These are phyloP conservation scores for Penicillium subrubescens DNA, from an alignment of 495 filamentous ascomycete genomes.

Conservation along the genomic window DNA sequence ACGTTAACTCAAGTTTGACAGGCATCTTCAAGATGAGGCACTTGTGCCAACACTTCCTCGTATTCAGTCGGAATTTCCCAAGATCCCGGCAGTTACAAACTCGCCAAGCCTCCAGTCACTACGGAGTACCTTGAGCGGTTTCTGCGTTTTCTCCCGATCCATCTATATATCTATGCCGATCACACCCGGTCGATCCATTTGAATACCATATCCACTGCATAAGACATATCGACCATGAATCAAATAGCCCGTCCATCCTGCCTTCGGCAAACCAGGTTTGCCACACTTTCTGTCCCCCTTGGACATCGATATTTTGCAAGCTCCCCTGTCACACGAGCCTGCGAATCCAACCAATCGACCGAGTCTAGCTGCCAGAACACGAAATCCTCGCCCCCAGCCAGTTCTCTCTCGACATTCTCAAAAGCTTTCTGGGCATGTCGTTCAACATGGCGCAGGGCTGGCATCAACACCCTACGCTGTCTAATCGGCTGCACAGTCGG, in stretches of 20 bases:
- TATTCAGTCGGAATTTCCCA: not conserved
- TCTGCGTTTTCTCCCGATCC: not conserved
- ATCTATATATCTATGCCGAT: not conserved
- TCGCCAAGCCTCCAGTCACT: not conserved
- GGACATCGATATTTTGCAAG: not conserved
- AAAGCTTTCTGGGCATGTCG: conserved; percentile 36
- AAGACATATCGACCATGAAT: not conserved
- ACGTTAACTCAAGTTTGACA: not conserved
- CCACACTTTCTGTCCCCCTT: not conserved
- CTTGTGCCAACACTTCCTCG: not conserved
- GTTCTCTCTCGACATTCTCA: not conserved
- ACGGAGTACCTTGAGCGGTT: not conserved
- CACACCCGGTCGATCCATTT: not conserved
- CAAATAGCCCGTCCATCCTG: not conserved
- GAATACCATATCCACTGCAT: not conserved
- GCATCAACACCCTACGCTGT: conserved; percentile 49
- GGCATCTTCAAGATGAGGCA: not conserved
- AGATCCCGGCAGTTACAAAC: not conserved
- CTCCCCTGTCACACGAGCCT: not conserved
- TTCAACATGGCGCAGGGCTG: conserved; percentile 40
- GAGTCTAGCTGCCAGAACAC: not conserved
- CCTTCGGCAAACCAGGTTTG: not conserved
- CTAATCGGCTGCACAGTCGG: conserved; percentile 46
- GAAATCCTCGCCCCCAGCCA: not conserved
- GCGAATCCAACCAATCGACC: not conserved